Conservation (phyloP, 73 alveolate genomes). For the Halteria grandinella region DNA sequence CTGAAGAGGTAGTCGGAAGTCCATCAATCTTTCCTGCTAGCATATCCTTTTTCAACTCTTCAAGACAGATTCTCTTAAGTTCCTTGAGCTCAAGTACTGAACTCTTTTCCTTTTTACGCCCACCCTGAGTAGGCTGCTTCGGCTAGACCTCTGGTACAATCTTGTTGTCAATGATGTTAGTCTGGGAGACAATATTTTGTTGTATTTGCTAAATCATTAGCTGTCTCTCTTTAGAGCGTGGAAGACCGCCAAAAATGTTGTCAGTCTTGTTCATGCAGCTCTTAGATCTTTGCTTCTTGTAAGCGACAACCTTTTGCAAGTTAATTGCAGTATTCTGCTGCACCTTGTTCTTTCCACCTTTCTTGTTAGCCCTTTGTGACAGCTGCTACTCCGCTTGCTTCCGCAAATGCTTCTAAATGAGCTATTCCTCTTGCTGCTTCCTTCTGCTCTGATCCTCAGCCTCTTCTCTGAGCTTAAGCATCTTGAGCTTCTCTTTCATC, state of each 20-base stretch:
- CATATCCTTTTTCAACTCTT: conserved; percentile 55
- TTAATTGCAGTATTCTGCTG: too few species aligned
- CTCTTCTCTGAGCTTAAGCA: conserved; percentile 41
- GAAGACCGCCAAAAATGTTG: conserved; percentile 25
- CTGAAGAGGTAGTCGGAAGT: conserved; percentile 28
- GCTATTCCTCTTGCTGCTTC: too few species aligned
- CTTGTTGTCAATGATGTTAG: background rate
- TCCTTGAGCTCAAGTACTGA: conserved; percentile 58
- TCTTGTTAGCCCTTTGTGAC: too few species aligned
- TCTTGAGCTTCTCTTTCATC: conserved; percentile 60
- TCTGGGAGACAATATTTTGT: too few species aligned
- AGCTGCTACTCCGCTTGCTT: too few species aligned
- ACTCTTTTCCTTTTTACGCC: conserved; percentile 29
- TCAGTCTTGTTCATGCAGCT: conserved; percentile 56
- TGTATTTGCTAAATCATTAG: too few species aligned
- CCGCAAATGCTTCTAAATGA: too few species aligned
- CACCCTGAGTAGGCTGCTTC: background rate
- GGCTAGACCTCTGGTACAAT: background rate
- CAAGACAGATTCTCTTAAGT: conserved; percentile 47
- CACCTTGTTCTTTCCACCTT: too few species aligned
- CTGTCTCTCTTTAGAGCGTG: conserved; percentile 34
- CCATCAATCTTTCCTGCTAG: conserved; percentile 42
- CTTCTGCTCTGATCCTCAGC: conserved; percentile 41
- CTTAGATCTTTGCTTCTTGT: conserved; percentile 46
- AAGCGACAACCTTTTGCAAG: conserved; percentile 1